Base-by-base conservation (phyloP, 1,284 basidiomycete species). In the Apiotrichum brassicae region DNA sequence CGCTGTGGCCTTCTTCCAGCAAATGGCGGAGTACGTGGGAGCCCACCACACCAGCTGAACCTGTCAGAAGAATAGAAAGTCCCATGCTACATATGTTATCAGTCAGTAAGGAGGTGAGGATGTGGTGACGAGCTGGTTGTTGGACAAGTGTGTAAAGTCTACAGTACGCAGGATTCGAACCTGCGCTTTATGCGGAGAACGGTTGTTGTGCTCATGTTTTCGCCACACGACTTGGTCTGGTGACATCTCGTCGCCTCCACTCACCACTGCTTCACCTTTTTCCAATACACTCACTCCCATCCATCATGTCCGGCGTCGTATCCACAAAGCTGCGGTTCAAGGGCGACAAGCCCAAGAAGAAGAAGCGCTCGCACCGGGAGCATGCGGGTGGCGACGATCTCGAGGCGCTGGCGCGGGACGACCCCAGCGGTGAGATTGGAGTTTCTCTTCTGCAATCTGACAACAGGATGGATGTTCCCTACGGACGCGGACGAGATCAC, bases 321-420 rank as follows among this genome's bases (percentile, higher is more conserved):
- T 66, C 65, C 18, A 72, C 70, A 48, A 71, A 72, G 55, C 70
- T 75, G 52, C 70, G 75, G 54, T 76, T 77, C 66, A 77, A 77
- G 54, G 76, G 76, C 40, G 76, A 76, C 45, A 73, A 73, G 60
- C 52, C 61, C n/a, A 72, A 74, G 64, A 75, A 75, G 68, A 76
- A 76, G 69, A 76, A 75, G 65, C 54, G 72, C 43, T 63, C 65
- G 6, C 72, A 73, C 49, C 58, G 64, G 37, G 66, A 70, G 28
- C 48, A 40, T 7, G 49, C 25, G 20, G 61, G 52, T 2, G 64
- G 53, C 22, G 60, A 58, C 13, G 68, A 65, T 33, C 51, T 68
- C 35, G 65, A 64, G 37, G 62, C 59, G 18, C 50, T 71, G 34
- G 66, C 64, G 11, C 56, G 62, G 18, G 68, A 67, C 19, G 68